Evolutionary conservation across 305 asterid species (phyloP).

Genomic region (Solanum hybrid): DNA sequence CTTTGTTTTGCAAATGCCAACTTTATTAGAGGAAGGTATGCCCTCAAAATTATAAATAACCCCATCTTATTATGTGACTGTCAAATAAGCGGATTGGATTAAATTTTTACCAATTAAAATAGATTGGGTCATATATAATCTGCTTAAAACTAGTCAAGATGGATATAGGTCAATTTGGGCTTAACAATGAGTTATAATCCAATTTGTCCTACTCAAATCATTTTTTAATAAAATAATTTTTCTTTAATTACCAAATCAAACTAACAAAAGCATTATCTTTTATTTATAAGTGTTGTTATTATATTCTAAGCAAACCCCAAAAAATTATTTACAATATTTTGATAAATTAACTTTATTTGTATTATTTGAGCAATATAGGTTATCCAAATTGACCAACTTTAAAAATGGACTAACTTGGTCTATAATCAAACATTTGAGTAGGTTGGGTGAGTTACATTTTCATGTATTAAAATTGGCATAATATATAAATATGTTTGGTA

Average conservation of each 20-base stretch:
- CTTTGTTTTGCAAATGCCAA: constrained; percentile 38
- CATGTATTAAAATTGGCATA: not conserved
- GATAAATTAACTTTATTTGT: not conserved
- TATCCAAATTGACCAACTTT: not conserved
- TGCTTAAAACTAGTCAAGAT: no score
- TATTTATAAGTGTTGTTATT: not conserved
- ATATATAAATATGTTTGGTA: no score
- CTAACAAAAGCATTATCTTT: not conserved
- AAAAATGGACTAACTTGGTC: not conserved
- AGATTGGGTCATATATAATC: no score
- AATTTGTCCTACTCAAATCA: not conserved
- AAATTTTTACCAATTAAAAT: no score
- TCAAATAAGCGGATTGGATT: no score
- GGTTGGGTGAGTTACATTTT: not conserved
- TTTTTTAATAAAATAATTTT: not conserved
- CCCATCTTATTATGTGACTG: not conserved
- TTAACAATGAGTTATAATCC: not conserved
- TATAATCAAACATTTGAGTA: not conserved
- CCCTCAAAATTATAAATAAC: not conserved
- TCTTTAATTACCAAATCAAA: not conserved
- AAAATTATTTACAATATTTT: not conserved
- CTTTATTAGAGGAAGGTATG: constrained; percentile 24
- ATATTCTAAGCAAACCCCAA: not conserved
- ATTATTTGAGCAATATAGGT: not conserved
- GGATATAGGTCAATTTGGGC: not conserved